A percentile compares a stretch with the other conserved stretches of the same genome.
Evolutionary conservation across 83 land plant genomes (phyloP).

Genomic region (Picea abies): DNA sequence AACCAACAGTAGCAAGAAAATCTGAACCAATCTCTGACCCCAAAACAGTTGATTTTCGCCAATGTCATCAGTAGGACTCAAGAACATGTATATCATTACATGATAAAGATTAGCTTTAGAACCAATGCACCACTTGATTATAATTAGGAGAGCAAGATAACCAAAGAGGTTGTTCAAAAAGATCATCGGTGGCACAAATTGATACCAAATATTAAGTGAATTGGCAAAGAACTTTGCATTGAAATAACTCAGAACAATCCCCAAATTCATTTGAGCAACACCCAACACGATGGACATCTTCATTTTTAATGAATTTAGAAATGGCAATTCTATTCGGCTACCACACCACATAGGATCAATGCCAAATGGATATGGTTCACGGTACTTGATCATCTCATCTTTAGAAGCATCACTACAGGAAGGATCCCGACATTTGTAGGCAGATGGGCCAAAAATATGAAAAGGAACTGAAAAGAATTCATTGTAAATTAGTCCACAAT

Average conservation of each 20-base stretch:
- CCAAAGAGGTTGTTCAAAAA: conserved; percentile 88
- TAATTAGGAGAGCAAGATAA: conserved; percentile 85
- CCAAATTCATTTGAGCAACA: conserved; percentile 94
- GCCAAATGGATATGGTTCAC: conserved; percentile 85
- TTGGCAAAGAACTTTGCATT: conserved; percentile 79
- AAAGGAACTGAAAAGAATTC: conserved; percentile 93
- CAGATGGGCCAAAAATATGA: conserved; percentile 72
- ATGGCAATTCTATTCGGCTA: conserved; percentile 80
- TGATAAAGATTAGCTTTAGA: conserved; percentile 95
- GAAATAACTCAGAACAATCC: conserved; percentile 84
- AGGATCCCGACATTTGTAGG: conserved; percentile 82
- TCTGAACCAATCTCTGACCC: conserved; percentile 81
- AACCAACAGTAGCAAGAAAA: conserved; percentile 73
- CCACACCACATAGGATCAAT: conserved; percentile 97
- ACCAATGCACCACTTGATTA: conserved; percentile 91
- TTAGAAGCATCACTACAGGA: conserved; percentile 81
- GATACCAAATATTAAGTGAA: conserved; percentile 77
- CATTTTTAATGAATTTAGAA: conserved; percentile 96
- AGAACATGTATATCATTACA: conserved; percentile 98
- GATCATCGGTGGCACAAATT: conserved; percentile 91
- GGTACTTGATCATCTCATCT: conserved; percentile 69
- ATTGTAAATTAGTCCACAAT: conserved; percentile 94
- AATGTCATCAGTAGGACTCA: conserved; percentile 90
- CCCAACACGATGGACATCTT: conserved; percentile 96
- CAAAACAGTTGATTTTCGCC: conserved; percentile 91